A percentile compares a stretch with the other conserved stretches of the same genome.
Conservation (phyloP, 768 basidiomycete species). For the Lactifluus echinatus region DNA sequence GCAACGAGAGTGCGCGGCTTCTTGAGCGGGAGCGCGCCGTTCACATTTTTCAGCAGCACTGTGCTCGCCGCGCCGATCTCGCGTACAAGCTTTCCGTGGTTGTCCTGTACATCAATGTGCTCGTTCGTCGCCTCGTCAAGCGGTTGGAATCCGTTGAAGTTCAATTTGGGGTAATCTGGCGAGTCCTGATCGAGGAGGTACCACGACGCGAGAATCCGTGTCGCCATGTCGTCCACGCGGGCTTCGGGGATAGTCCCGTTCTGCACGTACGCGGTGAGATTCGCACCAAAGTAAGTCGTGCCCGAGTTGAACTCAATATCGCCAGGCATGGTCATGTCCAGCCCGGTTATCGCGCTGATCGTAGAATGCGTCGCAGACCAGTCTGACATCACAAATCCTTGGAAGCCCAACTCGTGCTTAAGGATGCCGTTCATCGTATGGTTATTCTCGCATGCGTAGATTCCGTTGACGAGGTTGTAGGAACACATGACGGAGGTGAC, state of each 20-base stretch:
- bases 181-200: slow-evolving; percentile 60
- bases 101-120: slow-evolving; percentile 58
- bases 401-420: slow-evolving; percentile 69
- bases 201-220: slow-evolving; percentile 66
- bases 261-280: slow-evolving; percentile 56
- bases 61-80: slow-evolving; percentile 67
- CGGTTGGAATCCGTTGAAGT: slow-evolving; percentile 59
- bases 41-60: slow-evolving; percentile 67
- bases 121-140: slow-evolving; percentile 46
- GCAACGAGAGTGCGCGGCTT: slow-evolving; percentile 52
- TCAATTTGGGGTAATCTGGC: slow-evolving; percentile 50
- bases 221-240: slow-evolving; percentile 75
- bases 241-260: slow-evolving; percentile 62
- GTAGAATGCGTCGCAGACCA: slow-evolving; percentile 63
- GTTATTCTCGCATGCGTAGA: slow-evolving; percentile 69
- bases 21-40: slow-evolving; percentile 47
- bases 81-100: slow-evolving; percentile 60
- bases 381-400: slow-evolving; percentile 71
- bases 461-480: slow-evolving; percentile 62
- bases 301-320: slow-evolving; percentile 39
- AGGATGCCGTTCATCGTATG: slow-evolving; percentile 64
- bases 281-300: slow-evolving; percentile 54
- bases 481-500: slow-evolving; percentile 70
- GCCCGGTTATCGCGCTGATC: slow-evolving; percentile 47
- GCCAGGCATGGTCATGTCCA: slow-evolving; percentile 62